Evolutionary conservation across 208 protist species (phyloP).

Genomic region (Acanthamoeba royreba): DNA sequence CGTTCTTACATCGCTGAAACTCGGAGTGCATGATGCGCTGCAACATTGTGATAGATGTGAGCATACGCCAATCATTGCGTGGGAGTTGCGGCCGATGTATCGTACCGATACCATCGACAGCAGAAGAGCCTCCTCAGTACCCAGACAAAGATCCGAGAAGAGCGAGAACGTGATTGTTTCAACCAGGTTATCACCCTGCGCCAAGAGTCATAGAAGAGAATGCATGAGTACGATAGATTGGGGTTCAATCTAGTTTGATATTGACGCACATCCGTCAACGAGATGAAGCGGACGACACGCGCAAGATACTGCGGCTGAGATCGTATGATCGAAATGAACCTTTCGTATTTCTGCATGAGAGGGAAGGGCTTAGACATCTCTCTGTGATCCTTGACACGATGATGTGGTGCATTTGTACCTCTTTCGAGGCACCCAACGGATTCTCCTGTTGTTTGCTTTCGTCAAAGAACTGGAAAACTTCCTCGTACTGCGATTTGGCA

Average conservation of each 20-base stretch:
- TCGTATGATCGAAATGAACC: neutral
- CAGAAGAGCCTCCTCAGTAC: constrained; percentile 15
- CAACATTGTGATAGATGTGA: neutral
- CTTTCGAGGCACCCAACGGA: neutral
- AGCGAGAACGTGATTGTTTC: constrained; percentile 2
- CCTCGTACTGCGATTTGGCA: neutral
- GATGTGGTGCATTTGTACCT: neutral
- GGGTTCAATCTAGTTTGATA: neutral
- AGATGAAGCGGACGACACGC: neutral
- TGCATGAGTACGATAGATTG: neutral
- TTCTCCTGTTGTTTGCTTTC: constrained; percentile 37
- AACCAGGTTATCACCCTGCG: constrained; percentile 14
- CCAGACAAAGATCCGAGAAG: constrained; percentile 5
- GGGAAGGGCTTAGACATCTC: neutral
- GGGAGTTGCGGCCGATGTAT: neutral
- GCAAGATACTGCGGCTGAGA: neutral
- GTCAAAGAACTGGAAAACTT: constrained; percentile 43
- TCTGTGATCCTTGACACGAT: neutral
- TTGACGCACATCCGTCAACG: neutral
- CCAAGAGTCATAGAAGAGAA: neutral
- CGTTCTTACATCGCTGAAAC: neutral
- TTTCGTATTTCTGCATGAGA: neutral
- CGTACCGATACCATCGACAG: constrained; percentile 28
- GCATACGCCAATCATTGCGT: neutral
- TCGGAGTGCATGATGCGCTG: constrained; percentile 1